Percentiles rank a stretch among this genome's conserved stretches.
Evolutionary conservation across 2,329 filamentous ascomycete species (phyloP).

Genomic region (Colletotrichum lini): DNA sequence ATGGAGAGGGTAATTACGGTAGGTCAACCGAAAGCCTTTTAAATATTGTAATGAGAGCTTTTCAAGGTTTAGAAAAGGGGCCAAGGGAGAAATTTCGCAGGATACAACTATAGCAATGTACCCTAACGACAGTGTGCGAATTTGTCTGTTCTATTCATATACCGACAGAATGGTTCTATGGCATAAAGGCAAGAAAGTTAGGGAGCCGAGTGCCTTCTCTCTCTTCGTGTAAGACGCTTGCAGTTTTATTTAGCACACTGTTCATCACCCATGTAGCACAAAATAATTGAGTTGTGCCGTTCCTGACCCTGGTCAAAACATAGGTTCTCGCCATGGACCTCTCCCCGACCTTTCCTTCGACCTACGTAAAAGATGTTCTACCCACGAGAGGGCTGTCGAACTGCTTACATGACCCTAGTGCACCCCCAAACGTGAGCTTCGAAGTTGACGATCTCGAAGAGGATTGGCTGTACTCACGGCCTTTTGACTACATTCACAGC

Average conservation of each 20-base stretch:
- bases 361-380: slow-evolving; percentile 47
- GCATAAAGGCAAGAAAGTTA: too few species aligned
- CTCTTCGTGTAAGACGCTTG: slow-evolving; percentile 24
- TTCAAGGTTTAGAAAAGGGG: too few species aligned
- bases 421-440: slow-evolving; percentile 65
- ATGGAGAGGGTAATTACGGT: too few species aligned
- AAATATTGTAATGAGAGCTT: not conserved
- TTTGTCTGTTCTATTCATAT: too few species aligned
- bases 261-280: not conserved
- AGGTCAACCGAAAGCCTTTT: too few species aligned
- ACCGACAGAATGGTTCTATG: too few species aligned
- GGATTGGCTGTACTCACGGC: slow-evolving; percentile 53
- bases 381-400: slow-evolving; percentile 42
- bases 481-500: slow-evolving; percentile 58
- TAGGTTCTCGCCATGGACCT: slow-evolving; percentile 55
- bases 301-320: not conserved
- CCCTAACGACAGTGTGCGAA: too few species aligned
- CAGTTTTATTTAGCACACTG: not conserved
- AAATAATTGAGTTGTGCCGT: not conserved
- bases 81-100: too few species aligned
- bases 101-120: too few species aligned
- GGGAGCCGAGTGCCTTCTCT: too few species aligned
- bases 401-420: slow-evolving; percentile 48
- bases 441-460: slow-evolving; percentile 59
- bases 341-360: slow-evolving; percentile 53